A percentile compares a stretch with the other conserved stretches of the same genome.
Evolutionary conservation across 257 asterid species (phyloP).

Genomic region (Solanum arcanum): DNA sequence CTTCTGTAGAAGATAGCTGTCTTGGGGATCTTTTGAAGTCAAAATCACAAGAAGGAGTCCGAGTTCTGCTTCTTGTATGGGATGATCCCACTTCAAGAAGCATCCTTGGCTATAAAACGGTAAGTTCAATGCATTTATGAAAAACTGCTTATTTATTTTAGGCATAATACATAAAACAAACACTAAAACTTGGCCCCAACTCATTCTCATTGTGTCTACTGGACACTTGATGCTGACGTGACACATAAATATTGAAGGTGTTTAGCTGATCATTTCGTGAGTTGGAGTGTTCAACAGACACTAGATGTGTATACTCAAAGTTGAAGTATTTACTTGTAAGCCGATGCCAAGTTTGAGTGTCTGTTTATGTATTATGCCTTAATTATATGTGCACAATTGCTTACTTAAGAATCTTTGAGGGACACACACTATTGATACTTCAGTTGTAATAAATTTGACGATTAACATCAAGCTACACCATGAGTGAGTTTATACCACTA

Average conservation of each 20-base stretch:
- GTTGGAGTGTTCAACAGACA: neutral
- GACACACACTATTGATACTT: neutral
- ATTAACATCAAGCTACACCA: neutral
- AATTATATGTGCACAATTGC: neutral
- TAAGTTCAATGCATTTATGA: slow-evolving; percentile 14
- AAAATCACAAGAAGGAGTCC: slow-evolving; percentile 96
- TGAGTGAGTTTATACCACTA: neutral
- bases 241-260: neutral
- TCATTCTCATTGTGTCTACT: neutral
- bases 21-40: slow-evolving; percentile 86
- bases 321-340: neutral
- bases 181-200: neutral
- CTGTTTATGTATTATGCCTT: neutral
- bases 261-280: neutral
- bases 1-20: slow-evolving; percentile 34
- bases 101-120: slow-evolving; percentile 84
- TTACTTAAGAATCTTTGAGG: neutral
- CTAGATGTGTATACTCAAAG: neutral
- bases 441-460: neutral
- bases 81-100: slow-evolving; percentile 97
- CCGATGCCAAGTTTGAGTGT: neutral
- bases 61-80: slow-evolving; percentile 94
- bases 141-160: neutral
- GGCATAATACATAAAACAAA: neutral
- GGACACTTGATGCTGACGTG: neutral